Conservation (phyloP, 2,329 filamentous ascomycete genomes). For the Diplodia sapinea region DNA sequence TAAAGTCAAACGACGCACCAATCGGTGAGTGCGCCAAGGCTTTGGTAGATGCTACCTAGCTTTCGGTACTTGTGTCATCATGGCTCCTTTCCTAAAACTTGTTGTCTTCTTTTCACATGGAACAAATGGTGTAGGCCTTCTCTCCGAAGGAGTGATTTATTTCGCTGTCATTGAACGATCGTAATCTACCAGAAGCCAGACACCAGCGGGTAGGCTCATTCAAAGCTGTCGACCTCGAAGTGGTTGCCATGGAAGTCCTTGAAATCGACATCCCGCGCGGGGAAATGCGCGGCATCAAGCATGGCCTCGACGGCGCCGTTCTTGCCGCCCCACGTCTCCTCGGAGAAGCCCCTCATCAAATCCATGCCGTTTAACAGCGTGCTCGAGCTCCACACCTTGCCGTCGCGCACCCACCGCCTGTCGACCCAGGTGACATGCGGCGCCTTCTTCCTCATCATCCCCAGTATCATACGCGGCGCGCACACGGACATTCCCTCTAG, state of each 20-base stretch:
- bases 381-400: conserved; percentile 45
- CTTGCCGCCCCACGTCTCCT: conserved; percentile 36
- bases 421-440: conserved; percentile 49
- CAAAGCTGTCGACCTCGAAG: neutral
- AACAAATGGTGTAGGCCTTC: too few relatives aligned
- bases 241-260: neutral
- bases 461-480: conserved; percentile 35
- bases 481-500: conserved; percentile 46
- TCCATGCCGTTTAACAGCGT: conserved; percentile 44
- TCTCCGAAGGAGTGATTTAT: too few relatives aligned
- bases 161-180: too few relatives aligned
- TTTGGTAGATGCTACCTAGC: too few relatives aligned
- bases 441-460: conserved; percentile 36
- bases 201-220: neutral
- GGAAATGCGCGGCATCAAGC: conserved; percentile 28
- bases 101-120: too few relatives aligned
- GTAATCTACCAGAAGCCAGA: too few relatives aligned
- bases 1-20: too few relatives aligned
- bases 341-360: conserved; percentile 41
- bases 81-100: too few relatives aligned
- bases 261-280: conserved; percentile 32
- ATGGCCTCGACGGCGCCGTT: conserved; percentile 14
- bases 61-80: too few relatives aligned
- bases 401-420: conserved; percentile 40
- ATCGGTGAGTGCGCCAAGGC: too few relatives aligned